Percentiles rank a stretch among this genome's conserved stretches.
Evolutionary conservation across 176 grass and related monocot genomes (phyloP).

Genomic region (Musa beccarii): DNA sequence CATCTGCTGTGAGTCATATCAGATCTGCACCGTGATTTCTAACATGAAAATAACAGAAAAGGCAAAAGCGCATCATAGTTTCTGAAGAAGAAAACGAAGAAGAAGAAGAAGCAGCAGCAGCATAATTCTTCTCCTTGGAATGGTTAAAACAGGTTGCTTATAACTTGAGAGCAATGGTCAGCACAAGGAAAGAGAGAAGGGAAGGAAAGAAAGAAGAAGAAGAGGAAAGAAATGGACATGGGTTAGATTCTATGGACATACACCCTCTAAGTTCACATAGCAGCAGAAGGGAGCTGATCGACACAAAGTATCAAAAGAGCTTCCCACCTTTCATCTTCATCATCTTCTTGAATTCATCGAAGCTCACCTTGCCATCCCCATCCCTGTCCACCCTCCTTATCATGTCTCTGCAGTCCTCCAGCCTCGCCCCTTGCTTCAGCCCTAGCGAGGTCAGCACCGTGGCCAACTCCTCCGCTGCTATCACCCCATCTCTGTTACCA

Average conservation of each 20-base stretch:
- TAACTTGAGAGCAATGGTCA: background rate
- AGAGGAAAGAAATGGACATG: background rate
- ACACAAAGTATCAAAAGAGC: background rate
- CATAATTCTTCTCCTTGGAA: too few species aligned
- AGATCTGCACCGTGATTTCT: too few species aligned
- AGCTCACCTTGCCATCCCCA: slow-evolving; percentile 85
- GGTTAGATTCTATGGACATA: background rate
- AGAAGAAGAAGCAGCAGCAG: too few species aligned
- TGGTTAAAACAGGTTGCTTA: background rate
- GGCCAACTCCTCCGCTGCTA: slow-evolving; percentile 77
- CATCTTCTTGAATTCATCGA: slow-evolving; percentile 97
- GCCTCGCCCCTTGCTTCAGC: slow-evolving; percentile 40
- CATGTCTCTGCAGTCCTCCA: slow-evolving; percentile 80
- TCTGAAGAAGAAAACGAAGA: too few species aligned
- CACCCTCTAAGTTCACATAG: too few species aligned
- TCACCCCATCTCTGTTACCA: slow-evolving; percentile 73
- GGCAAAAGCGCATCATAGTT: too few species aligned
- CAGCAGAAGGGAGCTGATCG: background rate
- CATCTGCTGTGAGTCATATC: too few species aligned
- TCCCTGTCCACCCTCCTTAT: slow-evolving; percentile 71
- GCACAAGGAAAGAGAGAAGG: background rate
- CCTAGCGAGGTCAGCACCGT: slow-evolving; percentile 63
- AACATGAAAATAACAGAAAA: too few species aligned
- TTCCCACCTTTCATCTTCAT: slow-evolving; percentile 30
- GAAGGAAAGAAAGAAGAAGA: background rate